Conservation (phyloP, 257 asterid species). For the Ajuga chamaepitys region DNA sequence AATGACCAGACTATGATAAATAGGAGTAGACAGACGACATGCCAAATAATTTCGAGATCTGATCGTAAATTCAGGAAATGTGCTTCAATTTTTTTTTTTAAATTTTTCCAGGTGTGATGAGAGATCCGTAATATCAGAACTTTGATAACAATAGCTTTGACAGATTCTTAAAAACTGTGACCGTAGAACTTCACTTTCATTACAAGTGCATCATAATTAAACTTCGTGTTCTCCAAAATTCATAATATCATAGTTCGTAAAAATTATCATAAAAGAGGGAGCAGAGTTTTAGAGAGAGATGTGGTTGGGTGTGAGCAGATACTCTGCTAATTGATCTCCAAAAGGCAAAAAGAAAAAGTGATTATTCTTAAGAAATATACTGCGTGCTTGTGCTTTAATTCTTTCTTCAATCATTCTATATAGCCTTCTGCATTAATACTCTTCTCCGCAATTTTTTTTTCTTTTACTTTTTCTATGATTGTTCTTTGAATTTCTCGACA, state of each 20-base stretch:
- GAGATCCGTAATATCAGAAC: constrained; percentile 43
- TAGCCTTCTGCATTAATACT: background rate
- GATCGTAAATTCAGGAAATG: too few relatives aligned
- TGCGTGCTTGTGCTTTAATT: constrained; percentile 3
- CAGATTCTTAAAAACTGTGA: constrained; percentile 30
- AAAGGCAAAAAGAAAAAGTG: background rate
- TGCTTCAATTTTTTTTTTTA: too few relatives aligned
- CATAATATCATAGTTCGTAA: too few relatives aligned
- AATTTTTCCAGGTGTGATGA: background rate
- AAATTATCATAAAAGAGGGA: background rate
- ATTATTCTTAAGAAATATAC: too few relatives aligned
- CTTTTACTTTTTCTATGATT: background rate
- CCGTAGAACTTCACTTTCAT: constrained; percentile 10
- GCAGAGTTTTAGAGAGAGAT: background rate
- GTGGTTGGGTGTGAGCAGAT: too few relatives aligned
- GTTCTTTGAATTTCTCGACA: background rate
- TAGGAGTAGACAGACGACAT: too few relatives aligned
- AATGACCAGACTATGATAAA: too few relatives aligned
- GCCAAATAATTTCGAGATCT: too few relatives aligned
- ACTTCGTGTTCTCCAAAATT: constrained; percentile 8
- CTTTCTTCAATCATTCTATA: background rate
- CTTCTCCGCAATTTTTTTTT: too few relatives aligned
- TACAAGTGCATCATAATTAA: background rate
- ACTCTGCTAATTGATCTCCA: background rate
- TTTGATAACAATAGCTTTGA: constrained; percentile 26